Percentiles rank a stretch among this genome's conserved stretches.
Evolutionary conservation across 768 basidiomycete species (phyloP).

Genomic region (Leccinum imitatum): DNA sequence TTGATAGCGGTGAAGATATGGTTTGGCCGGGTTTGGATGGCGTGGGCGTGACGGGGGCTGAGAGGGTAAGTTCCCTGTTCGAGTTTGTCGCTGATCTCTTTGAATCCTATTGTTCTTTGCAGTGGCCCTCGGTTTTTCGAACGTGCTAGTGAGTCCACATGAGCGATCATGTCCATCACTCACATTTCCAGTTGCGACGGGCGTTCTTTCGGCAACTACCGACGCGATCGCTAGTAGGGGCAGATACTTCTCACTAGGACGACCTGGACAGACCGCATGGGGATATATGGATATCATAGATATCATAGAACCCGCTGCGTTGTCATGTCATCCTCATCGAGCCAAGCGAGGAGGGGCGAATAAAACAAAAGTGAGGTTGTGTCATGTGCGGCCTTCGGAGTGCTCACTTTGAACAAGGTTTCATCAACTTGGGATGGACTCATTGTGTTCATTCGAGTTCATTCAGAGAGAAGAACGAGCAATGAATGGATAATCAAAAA

Average conservation of each 20-base stretch:
- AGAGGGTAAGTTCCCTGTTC: neutral
- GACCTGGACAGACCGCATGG: conserved; percentile 11
- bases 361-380: neutral
- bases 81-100: neutral
- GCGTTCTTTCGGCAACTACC: conserved; percentile 13
- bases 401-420: conserved; percentile 7
- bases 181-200: neutral
- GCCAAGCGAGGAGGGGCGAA: neutral
- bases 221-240: conserved; percentile 15
- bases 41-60: neutral
- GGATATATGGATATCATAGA: conserved; percentile 12
- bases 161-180: conserved; percentile 2
- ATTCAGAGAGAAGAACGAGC: neutral
- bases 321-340: neutral
- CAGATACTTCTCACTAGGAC: conserved; percentile 2
- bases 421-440: neutral
- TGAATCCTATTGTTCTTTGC: neutral
- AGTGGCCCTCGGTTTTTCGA: neutral
- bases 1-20: neutral
- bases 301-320: conserved; percentile 9
- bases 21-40: neutral
- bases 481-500: neutral
- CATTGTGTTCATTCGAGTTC: neutral
- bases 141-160: neutral
- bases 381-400: neutral